Evolutionary conservation across 495 filamentous ascomycete species (phyloP).

Genomic region (Penicillium soppii): DNA sequence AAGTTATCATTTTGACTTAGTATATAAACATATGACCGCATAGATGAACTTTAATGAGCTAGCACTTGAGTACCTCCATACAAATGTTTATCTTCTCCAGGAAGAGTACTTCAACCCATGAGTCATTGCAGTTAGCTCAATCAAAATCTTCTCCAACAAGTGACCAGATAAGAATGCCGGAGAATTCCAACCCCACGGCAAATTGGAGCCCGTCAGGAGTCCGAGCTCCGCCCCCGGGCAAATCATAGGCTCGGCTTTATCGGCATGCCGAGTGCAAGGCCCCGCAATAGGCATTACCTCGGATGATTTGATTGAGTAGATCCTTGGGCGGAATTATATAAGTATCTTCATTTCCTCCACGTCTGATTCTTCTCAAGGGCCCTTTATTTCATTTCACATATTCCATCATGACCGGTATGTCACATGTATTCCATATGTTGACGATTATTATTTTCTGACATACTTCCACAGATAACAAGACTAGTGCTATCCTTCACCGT

Average conservation of each 20-base stretch:
- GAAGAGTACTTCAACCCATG: no score
- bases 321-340: slow-evolving; percentile 11
- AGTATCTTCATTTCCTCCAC: background rate
- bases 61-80: no score
- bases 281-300: slow-evolving; percentile 21
- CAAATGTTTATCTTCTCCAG: no score
- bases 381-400: background rate
- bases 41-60: no score
- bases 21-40: no score
- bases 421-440: background rate
- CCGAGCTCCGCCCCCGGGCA: slow-evolving; percentile 6
- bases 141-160: background rate
- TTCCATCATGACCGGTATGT: background rate
- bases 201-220: background rate
- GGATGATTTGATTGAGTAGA: slow-evolving; percentile 9
- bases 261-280: slow-evolving; percentile 34
- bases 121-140: no score
- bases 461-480: slow-evolving; percentile 2
- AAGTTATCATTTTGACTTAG: no score
- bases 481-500: slow-evolving; percentile 45
- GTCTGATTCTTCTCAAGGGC: background rate
- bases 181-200: background rate
- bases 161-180: slow-evolving; percentile 2
- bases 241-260: slow-evolving; percentile 33
- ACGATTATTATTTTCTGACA: background rate